Base-by-base conservation (phyloP, 2,329 filamentous ascomycete species). In the Colletotrichum simmondsii region DNA sequence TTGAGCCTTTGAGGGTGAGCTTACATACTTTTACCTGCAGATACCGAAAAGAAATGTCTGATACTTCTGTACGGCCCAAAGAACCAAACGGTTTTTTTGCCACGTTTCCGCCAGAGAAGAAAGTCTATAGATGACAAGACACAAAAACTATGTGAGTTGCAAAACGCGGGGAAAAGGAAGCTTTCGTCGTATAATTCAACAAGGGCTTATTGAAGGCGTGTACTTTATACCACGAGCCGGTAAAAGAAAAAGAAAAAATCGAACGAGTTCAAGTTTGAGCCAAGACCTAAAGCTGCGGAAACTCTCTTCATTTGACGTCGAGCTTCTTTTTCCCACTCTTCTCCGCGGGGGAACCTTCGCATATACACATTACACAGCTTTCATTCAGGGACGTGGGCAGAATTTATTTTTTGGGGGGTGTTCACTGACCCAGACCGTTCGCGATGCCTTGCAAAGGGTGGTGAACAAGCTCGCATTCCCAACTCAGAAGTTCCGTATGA, bases 61-160 rank as follows among this genome's bases (percentile, higher is more conserved):
- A 16, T 42, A 16, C 37, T 42, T 42, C 5, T 42, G 37, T 42
- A 42, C 37, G 37, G 37, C 37, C 5, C 14, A 42, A 42, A 42
- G 32, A 7, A 19, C 37, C 14, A 49, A 65, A 69, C 24, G 52
- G 26, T 35, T 30, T 32, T 32, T 62, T 12, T 62, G 59, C 66
- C 66, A 69, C 64, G 35, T 57, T n/a, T 62, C 58, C 35, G 46
- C 63, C 32, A 53, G 19, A 32, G 24, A 64, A 64, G 64, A 61
- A 54, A 46, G 12, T 19, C n/a, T 49, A n/a, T 49, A n/a, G 6
- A n/a, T n/a, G 19, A 49, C 42, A 49, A 49, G 42, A 49, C 16
- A 49, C 26, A 28, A 49, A 19, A 49, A 49, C 37, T n/a, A 53
- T 71, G 68, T 32, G 42, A 35, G 52, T 19, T 37, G 37, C 22